Conservation (phyloP, 2,329 filamentous ascomycete species). For the Akanthomyces dipterigenus region DNA sequence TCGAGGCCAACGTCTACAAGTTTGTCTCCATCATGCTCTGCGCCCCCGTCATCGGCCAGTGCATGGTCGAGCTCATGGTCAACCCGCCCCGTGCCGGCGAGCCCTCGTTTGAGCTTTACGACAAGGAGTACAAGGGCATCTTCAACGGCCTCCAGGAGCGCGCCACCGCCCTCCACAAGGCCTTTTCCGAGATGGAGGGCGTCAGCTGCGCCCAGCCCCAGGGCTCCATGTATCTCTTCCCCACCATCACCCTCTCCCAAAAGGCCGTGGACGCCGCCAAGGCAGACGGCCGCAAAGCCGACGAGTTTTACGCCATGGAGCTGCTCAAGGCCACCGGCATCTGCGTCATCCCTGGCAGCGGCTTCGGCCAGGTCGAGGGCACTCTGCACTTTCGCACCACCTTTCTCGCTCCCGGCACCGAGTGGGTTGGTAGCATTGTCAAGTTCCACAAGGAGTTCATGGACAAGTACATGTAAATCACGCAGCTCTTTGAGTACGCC, state of each 20-base stretch:
- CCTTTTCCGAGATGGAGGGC: slow-evolving; percentile 92
- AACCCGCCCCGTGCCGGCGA: slow-evolving; percentile 84
- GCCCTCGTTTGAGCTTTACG: slow-evolving; percentile 76
- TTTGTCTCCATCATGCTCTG: slow-evolving; percentile 97
- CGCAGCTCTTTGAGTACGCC: background rate
- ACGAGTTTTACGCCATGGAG: slow-evolving; percentile 91
- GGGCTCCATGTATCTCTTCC: slow-evolving; percentile 98
- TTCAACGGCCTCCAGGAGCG: slow-evolving; percentile 71
- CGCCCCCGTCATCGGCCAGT: slow-evolving; percentile 91
- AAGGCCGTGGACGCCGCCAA: slow-evolving; percentile 72
- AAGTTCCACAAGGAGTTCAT: slow-evolving; percentile 92
- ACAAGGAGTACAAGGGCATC: slow-evolving; percentile 78
- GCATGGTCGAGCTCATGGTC: slow-evolving; percentile 94
- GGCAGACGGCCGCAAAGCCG: slow-evolving; percentile 65
- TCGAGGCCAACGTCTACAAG: slow-evolving; percentile 95
- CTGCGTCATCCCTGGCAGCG: slow-evolving; percentile 85
- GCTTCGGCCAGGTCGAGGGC: slow-evolving; percentile 89
- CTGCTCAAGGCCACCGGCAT: slow-evolving; percentile 91
- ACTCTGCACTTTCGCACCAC: slow-evolving; percentile 94
- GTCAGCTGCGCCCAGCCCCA: slow-evolving; percentile 85
- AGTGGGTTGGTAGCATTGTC: slow-evolving; percentile 82
- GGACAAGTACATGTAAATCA: slow-evolving; percentile 59
- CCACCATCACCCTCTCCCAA: slow-evolving; percentile 72
- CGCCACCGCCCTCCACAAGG: slow-evolving; percentile 78
- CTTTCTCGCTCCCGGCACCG: slow-evolving; percentile 91